Base-by-base conservation (phyloP, 495 filamentous ascomycete species). In the Evansstolkia leycettana region DNA sequence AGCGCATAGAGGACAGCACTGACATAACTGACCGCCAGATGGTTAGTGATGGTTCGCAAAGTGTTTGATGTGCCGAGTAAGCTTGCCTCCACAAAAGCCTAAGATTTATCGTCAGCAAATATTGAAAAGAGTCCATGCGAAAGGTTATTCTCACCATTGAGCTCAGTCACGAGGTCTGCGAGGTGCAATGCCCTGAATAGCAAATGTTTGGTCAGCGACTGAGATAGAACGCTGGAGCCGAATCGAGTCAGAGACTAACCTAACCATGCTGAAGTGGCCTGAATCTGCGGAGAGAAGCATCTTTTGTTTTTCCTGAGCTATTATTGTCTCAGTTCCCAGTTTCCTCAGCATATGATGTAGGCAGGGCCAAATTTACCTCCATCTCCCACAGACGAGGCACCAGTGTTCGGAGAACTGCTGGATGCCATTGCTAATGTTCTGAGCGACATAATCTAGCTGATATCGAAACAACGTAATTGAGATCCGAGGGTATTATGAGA, bases 1-100 rank as follows among this genome's bases (percentile, higher is more conserved):
- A 96, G 27, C 87, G 86, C 69, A 98, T 73, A 24, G 89, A 94
- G 11, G 89, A 87, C 64, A 96, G 85, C 51, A 98, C 72, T 46
- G 90, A 95, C 76, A 94, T 85, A 52, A 93, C 75, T 69, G 39
- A 40, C 46, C 33, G 29, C 30, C 20, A 4, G 9, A 17, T 12
- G 7, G 29, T 31, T 15, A 31, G 29, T 16, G 11, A 17, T 17
- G 15, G 16, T 12, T 31, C 10, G 5, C 5, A 31, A 17, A 6
- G 29, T 4, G 17, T 4, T 14, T n/a, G 13, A 29, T 3, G 10
- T 29, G 5, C 11, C 11, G 27, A 20, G 30, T 29, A 12, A 36
- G 41, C 59, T 58, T 65, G 59, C 64, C 68, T 61, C 69, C 69
- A 39, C 67, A 73, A 39, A 73, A 70, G 34, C 67, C 69, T 73